These are phyloP conservation scores for Ascochyta clinopodiicola DNA, from an alignment of 2,329 filamentous ascomycete species.

Conservation along the genomic window DNA sequence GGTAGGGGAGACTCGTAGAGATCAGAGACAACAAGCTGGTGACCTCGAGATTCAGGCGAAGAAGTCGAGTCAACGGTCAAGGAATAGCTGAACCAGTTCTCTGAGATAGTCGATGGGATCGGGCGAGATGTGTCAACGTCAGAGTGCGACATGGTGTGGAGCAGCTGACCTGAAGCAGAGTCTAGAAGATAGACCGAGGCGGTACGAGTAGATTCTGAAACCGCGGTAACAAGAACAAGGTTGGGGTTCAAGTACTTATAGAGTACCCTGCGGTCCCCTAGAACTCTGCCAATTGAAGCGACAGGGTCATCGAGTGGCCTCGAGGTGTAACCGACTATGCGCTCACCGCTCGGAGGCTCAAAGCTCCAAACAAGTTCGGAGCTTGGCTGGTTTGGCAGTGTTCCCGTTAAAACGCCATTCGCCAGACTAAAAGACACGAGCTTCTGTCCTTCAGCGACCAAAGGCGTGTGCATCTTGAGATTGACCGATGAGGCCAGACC, in stretches of 20 bases:
- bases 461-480: slow-evolving; percentile 19
- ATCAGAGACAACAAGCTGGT: slow-evolving; percentile 85
- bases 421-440: slow-evolving; percentile 43
- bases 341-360: slow-evolving; percentile 68
- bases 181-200: slow-evolving; percentile 83
- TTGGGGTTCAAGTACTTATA: slow-evolving; percentile 98
- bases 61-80: slow-evolving; percentile 64
- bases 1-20: slow-evolving; percentile 84
- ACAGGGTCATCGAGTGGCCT: slow-evolving; percentile 81
- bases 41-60: slow-evolving; percentile 71
- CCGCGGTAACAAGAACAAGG: slow-evolving; percentile 75
- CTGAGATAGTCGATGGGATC: slow-evolving; percentile 79
- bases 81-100: slow-evolving; percentile 95
- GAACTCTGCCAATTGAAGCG: slow-evolving; percentile 91
- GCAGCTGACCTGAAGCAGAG: slow-evolving; percentile 80
- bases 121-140: slow-evolving; percentile 77
- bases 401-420: slow-evolving; percentile 44
- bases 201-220: slow-evolving; percentile 63
- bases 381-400: slow-evolving; percentile 28
- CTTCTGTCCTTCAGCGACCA: slow-evolving; percentile 26
- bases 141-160: slow-evolving; percentile 73
- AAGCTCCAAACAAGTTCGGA: slow-evolving; percentile 71
- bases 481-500: slow-evolving; percentile 29
- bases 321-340: slow-evolving; percentile 71
- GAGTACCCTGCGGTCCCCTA: slow-evolving; percentile 88